A percentile compares a stretch with the other conserved stretches of the same genome.
These are phyloP conservation scores for Candida vaughaniae DNA, from an alignment of 805 yeast species.

Conservation along the genomic window DNA sequence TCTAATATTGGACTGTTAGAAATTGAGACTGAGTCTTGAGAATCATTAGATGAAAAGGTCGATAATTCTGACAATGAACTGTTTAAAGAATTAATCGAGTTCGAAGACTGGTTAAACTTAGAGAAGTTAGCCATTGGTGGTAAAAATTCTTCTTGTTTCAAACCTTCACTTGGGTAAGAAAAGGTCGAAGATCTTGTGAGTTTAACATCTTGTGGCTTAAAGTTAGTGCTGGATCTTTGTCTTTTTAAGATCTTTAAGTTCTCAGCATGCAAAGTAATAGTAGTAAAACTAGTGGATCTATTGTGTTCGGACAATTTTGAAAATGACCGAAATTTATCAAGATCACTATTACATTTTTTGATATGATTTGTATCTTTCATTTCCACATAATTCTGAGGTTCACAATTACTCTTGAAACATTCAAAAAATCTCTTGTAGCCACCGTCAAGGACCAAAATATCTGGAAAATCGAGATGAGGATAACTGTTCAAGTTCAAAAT, in stretches of 20 bases:
- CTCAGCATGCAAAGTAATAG: slow-evolving; percentile 26
- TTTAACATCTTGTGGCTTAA: slow-evolving; percentile 8
- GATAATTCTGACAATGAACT: slow-evolving; percentile 20
- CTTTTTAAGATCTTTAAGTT: slow-evolving; percentile 32
- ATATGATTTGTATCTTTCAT: slow-evolving; percentile 58
- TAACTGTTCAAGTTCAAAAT: slow-evolving; percentile 67
- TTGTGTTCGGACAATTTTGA: slow-evolving; percentile 37
- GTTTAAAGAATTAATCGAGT: slow-evolving; percentile 17
- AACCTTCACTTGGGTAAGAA: slow-evolving; percentile 16
- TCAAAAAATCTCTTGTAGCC: slow-evolving; percentile 84
- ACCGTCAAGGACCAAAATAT: slow-evolving; percentile 83
- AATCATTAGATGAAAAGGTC: slow-evolving; percentile 15
- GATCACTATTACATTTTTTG: slow-evolving; percentile 44
- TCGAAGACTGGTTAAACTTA: slow-evolving; percentile 11
- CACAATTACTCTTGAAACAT: slow-evolving; percentile 55
- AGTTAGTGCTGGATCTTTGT: slow-evolving; percentile 21
- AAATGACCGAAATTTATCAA: slow-evolving; percentile 43
- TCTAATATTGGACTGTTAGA: slow-evolving; percentile 26
- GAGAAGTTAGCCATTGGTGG: slow-evolving; percentile 29
- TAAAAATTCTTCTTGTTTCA: slow-evolving; percentile 20
- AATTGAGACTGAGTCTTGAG: slow-evolving; percentile 15
- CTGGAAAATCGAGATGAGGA: slow-evolving; percentile 84
- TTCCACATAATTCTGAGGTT: slow-evolving; percentile 77
- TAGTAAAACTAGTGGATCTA: slow-evolving; percentile 29
- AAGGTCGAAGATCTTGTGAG: slow-evolving; percentile 27